Conservation (phyloP, 1,284 basidiomycete genomes). For the Fistulina hepatica region DNA sequence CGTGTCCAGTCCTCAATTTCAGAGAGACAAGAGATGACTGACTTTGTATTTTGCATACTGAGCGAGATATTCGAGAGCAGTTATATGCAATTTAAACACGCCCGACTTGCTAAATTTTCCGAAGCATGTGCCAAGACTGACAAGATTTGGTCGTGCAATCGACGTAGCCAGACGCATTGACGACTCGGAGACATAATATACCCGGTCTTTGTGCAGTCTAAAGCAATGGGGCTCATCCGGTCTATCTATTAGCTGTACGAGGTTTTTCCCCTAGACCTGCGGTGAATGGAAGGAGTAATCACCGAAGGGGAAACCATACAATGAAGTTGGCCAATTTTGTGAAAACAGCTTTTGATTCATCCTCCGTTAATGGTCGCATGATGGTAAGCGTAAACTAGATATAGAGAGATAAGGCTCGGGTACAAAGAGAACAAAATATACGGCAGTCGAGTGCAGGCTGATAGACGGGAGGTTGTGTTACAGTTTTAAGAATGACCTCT, state of each 20-base stretch:
- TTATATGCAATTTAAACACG: constrained; percentile 97
- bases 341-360: constrained; percentile 81
- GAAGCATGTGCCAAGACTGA: constrained; percentile 93
- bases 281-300: constrained; percentile 1
- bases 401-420: too few species aligned
- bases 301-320: constrained; percentile 31
- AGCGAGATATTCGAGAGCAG: constrained; percentile 85
- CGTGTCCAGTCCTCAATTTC: background rate
- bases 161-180: constrained; percentile 91
- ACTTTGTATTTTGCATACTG: constrained; percentile 99
- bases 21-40: constrained; percentile 12
- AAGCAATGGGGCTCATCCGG: constrained; percentile 85
- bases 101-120: constrained; percentile 97
- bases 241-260: constrained; percentile 82
- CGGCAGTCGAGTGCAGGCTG: too few species aligned
- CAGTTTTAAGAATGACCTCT: too few species aligned
- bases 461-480: too few species aligned
- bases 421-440: too few species aligned
- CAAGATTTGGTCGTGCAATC: constrained; percentile 84
- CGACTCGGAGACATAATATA: constrained; percentile 89
- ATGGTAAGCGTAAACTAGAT: background rate
- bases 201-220: constrained; percentile 81
- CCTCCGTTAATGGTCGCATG: constrained; percentile 80
- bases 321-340: constrained; percentile 89
- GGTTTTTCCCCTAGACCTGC: constrained; percentile 64